Conservation (phyloP, 208 protist species). For the Trypanosoma boissoni region DNA sequence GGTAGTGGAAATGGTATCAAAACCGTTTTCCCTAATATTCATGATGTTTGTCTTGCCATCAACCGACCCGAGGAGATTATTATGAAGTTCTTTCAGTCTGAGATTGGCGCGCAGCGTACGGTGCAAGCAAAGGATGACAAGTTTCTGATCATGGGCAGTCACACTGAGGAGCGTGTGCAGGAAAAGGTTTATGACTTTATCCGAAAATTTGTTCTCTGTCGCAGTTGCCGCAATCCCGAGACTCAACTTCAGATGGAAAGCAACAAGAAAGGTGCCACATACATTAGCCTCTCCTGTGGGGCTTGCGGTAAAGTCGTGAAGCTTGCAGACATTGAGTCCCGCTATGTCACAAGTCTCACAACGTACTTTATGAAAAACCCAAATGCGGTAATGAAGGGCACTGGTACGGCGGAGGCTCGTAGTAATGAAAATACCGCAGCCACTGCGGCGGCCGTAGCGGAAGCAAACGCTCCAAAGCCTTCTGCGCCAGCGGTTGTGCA, state of each 20-base stretch:
- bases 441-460: slow-evolving; percentile 19
- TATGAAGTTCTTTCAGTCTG: slow-evolving; percentile 89
- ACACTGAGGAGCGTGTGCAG: slow-evolving; percentile 75
- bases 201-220: slow-evolving; percentile 82
- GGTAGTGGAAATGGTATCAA: slow-evolving; percentile 94
- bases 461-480: slow-evolving; percentile 15
- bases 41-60: slow-evolving; percentile 85
- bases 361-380: slow-evolving; percentile 78
- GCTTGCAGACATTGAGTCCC: slow-evolving; percentile 35
- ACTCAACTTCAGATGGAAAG: slow-evolving; percentile 55
- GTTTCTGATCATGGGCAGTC: slow-evolving; percentile 85
- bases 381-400: slow-evolving; percentile 33
- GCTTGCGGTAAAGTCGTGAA: slow-evolving; percentile 65
- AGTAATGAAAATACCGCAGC: slow-evolving; percentile 21
- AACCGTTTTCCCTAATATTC: slow-evolving; percentile 93
- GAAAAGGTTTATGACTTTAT: slow-evolving; percentile 88
- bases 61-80: slow-evolving; percentile 86
- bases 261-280: slow-evolving; percentile 39
- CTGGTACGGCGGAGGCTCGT: slow-evolving; percentile 29
- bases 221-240: slow-evolving; percentile 87
- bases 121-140: slow-evolving; percentile 84
- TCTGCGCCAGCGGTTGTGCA: slow-evolving; percentile 23
- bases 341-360: slow-evolving; percentile 50
- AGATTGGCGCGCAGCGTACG: slow-evolving; percentile 81
- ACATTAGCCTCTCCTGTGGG: slow-evolving; percentile 61